A percentile compares a stretch with the other conserved stretches of the same genome.
These are phyloP conservation scores for Populus davidiana DNA, from an alignment of 345 rosid species.

Conservation along the genomic window DNA sequence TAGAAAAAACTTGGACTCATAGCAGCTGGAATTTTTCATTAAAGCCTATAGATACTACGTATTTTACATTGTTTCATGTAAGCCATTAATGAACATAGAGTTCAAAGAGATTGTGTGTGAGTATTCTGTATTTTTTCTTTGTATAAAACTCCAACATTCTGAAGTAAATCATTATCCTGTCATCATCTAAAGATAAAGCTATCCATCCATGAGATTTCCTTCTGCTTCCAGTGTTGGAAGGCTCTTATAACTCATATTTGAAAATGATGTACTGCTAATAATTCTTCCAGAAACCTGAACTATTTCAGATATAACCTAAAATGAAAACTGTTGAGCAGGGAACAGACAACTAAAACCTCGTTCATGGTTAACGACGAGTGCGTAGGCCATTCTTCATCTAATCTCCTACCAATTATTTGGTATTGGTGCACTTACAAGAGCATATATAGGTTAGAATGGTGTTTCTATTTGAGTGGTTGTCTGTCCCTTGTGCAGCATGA, in stretches of 20 bases:
- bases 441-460: not conserved
- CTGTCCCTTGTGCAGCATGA: conserved; percentile 17
- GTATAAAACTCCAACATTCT: too few species aligned
- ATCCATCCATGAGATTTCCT: not conserved
- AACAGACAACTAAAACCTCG: not conserved
- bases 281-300: not conserved
- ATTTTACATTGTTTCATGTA: too few species aligned
- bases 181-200: not conserved
- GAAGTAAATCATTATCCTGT: too few species aligned
- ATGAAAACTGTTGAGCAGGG: not conserved
- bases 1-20: too few species aligned
- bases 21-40: too few species aligned
- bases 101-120: too few species aligned
- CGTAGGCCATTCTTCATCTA: not conserved
- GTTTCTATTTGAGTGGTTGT: conserved; percentile 2
- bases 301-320: not conserved
- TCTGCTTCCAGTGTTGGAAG: not conserved
- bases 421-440: not conserved
- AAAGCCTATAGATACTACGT: too few species aligned
- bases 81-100: too few species aligned
- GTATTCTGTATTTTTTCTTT: too few species aligned
- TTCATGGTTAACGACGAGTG: not conserved
- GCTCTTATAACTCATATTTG: not conserved
- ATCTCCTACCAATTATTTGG: not conserved
- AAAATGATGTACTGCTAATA: not conserved